A percentile compares a stretch with the other conserved stretches of the same genome.
phyloP scores from a whole-genome alignment of 1,139 yeast genomes.

The Arxiozyma slooffiae region DNA sequence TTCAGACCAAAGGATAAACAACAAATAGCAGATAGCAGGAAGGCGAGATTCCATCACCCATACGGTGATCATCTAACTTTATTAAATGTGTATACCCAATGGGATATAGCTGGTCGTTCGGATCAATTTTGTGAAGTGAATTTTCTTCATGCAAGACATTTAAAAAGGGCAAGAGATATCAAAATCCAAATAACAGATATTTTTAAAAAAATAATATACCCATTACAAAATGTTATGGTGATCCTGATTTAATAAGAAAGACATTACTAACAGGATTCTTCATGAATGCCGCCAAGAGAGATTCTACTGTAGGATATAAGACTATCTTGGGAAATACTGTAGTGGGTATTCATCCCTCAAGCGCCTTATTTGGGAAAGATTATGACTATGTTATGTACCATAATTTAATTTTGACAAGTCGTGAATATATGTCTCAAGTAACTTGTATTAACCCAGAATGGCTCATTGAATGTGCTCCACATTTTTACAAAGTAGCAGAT shows the following conservation, averaged over 20 bases:
- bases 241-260: slow-evolving; percentile 53
- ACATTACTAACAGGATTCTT: slow-evolving; percentile 84
- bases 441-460: slow-evolving; percentile 76
- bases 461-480: slow-evolving; percentile 81
- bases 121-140: slow-evolving; percentile 75
- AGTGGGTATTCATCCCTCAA: slow-evolving; percentile 83
- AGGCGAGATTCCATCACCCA: slow-evolving; percentile 64
- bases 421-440: slow-evolving; percentile 87
- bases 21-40: slow-evolving; percentile 66
- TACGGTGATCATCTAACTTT: slow-evolving; percentile 83
- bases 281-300: slow-evolving; percentile 72
- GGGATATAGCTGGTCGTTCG: slow-evolving; percentile 57
- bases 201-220: slow-evolving; percentile 46
- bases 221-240: slow-evolving; percentile 50
- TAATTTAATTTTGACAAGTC: slow-evolving; percentile 67
- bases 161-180: slow-evolving; percentile 72
- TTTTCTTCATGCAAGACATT: slow-evolving; percentile 69
- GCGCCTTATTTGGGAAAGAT: slow-evolving; percentile 61
- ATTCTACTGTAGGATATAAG: slow-evolving; percentile 66
- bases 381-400: slow-evolving; percentile 80
- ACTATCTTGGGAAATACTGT: slow-evolving; percentile 70
- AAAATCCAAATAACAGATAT: slow-evolving; percentile 59
- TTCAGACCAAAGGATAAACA: slow-evolving; percentile 76
- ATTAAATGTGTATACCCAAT: slow-evolving; percentile 67
- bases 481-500: slow-evolving; percentile 58